phyloP scores from a whole-genome alignment of 2,329 filamentous ascomycete genomes.

The Lasiodiplodia sp. region DNA sequence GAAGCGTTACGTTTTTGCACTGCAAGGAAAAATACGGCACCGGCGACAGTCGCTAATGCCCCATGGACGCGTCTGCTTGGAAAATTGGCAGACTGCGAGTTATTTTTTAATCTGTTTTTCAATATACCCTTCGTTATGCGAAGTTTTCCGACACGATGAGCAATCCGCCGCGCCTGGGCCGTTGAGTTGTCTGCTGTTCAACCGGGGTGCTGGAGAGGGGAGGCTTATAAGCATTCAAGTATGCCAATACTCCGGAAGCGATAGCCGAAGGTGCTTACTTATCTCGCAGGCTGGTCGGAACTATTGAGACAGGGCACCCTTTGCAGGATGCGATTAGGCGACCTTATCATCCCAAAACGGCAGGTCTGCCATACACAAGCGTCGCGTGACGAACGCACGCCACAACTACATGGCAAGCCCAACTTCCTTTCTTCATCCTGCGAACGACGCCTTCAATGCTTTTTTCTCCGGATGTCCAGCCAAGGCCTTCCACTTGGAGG shows the following conservation, averaged over 20 bases:
- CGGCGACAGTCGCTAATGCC: conserved; percentile 14
- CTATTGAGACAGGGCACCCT: not conserved
- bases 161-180: not conserved
- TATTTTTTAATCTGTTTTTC: not conserved
- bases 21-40: conserved; percentile 1
- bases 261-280: conserved; percentile 14
- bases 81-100: not conserved
- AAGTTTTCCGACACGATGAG: not conserved
- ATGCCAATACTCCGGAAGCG: not conserved
- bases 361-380: conserved; percentile 13
- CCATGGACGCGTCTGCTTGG: not conserved
- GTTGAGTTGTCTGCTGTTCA: not conserved
- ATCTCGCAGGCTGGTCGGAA: not conserved
- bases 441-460: not conserved
- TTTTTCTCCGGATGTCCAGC: not conserved
- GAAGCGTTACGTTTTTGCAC: not conserved
- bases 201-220: not conserved
- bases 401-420: conserved; percentile 1
- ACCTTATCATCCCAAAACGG: conserved; percentile 24
- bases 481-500: not conserved
- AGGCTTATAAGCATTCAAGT: not conserved
- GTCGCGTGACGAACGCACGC: conserved; percentile 14
- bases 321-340: not conserved
- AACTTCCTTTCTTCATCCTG: not conserved
- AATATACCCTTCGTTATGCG: not conserved